Evolutionary conservation across 805 yeast genomes (phyloP).

Genomic region (Candida chilensis): DNA sequence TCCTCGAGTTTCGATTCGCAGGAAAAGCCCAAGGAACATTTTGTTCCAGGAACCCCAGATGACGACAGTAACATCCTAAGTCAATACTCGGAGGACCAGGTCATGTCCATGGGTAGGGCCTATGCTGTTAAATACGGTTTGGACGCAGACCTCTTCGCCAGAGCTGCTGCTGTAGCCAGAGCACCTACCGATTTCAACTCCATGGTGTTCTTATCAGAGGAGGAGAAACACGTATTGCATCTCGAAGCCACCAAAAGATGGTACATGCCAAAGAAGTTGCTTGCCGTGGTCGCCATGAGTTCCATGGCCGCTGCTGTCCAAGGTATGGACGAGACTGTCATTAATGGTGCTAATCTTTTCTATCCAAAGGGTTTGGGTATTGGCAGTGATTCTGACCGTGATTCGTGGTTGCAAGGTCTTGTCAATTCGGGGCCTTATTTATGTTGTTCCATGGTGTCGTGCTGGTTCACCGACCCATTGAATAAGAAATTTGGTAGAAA

Average conservation of each 20-base stretch:
- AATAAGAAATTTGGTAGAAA: conserved; percentile 54
- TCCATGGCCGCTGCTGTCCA: conserved; percentile 75
- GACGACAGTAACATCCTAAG: conserved; percentile 35
- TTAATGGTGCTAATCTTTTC: conserved; percentile 62
- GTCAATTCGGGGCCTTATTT: conserved; percentile 66
- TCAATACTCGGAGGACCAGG: conserved; percentile 54
- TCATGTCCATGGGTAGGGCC: conserved; percentile 59
- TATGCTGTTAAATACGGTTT: conserved; percentile 49
- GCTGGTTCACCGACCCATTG: conserved; percentile 56
- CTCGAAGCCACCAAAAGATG: conserved; percentile 37
- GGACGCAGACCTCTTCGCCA: conserved; percentile 50
- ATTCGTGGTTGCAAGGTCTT: conserved; percentile 52
- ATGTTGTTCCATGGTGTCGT: conserved; percentile 49
- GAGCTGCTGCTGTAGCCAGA: conserved; percentile 63
- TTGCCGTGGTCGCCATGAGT: conserved; percentile 52
- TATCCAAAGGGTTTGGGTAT: conserved; percentile 51
- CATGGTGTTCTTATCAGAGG: conserved; percentile 45
- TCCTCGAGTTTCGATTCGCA: too few species aligned
- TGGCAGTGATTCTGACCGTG: conserved; percentile 30
- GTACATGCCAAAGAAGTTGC: conserved; percentile 38
- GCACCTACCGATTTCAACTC: conserved; percentile 47
- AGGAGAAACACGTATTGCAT: conserved; percentile 42
- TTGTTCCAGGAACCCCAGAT: too few species aligned
- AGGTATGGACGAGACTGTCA: conserved; percentile 74
- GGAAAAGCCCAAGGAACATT: too few species aligned